Evolutionary conservation across 495 filamentous ascomycete genomes (phyloP).

Genomic region (Aspergillus conjunctus): DNA sequence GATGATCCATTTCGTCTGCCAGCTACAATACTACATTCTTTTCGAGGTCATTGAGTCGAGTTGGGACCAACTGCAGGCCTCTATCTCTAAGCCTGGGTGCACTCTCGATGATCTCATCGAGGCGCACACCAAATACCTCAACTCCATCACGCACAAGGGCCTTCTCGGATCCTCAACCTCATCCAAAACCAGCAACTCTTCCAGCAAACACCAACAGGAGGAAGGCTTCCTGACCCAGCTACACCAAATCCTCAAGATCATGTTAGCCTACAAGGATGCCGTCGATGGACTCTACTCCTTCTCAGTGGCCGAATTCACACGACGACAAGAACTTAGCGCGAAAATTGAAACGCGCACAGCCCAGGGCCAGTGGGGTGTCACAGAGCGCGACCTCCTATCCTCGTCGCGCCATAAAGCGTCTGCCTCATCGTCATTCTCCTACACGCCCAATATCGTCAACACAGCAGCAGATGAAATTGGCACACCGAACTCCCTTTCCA

Average conservation of each 20-base stretch:
- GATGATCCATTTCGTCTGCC: slow-evolving; percentile 97
- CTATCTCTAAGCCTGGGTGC: slow-evolving; percentile 75
- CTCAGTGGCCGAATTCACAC: slow-evolving; percentile 89
- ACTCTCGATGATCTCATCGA: slow-evolving; percentile 94
- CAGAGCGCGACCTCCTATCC: slow-evolving; percentile 52
- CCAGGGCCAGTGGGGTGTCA: slow-evolving; percentile 63
- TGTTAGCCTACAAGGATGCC: slow-evolving; percentile 90
- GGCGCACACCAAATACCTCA: slow-evolving; percentile 88
- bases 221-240: slow-evolving; percentile 89
- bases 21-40: slow-evolving; percentile 97
- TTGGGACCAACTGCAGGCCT: slow-evolving; percentile 84
- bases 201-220: slow-evolving; percentile 58
- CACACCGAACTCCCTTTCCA: slow-evolving; percentile 36
- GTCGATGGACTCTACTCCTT: slow-evolving; percentile 95
- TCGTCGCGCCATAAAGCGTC: slow-evolving; percentile 33
- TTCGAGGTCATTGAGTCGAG: slow-evolving; percentile 97
- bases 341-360: slow-evolving; percentile 66
- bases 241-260: slow-evolving; percentile 87
- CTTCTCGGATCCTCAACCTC: slow-evolving; percentile 71
- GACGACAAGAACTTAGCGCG: slow-evolving; percentile 80
- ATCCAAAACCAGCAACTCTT: slow-evolving; percentile 36
- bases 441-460: slow-evolving; percentile 36
- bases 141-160: slow-evolving; percentile 93
- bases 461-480: slow-evolving; percentile 32
- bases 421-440: slow-evolving; percentile 27